phyloP scores from a whole-genome alignment of 2,329 filamentous ascomycete genomes.

The Penicillium sp. region DNA sequence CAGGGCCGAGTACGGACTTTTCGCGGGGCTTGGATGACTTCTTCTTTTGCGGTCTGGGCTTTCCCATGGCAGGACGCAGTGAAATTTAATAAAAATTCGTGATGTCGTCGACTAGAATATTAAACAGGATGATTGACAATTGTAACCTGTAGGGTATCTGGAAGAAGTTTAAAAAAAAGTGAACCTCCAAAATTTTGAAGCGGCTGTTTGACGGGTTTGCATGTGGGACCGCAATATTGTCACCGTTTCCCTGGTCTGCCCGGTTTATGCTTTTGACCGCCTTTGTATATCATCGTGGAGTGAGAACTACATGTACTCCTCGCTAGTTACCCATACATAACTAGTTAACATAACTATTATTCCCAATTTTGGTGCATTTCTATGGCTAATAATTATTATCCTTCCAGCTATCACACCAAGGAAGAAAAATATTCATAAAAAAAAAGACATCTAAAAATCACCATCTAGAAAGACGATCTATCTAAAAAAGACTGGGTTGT shows the following conservation, averaged over 20 bases:
- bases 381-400: background rate
- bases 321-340: too few relatives aligned
- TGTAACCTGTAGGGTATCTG: slow-evolving; percentile 8
- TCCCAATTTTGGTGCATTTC: background rate
- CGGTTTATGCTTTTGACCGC: background rate
- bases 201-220: slow-evolving; percentile 45
- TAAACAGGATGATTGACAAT: background rate
- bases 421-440: background rate
- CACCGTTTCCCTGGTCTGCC: background rate
- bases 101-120: background rate
- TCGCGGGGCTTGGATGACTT: slow-evolving; percentile 42
- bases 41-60: slow-evolving; percentile 52
- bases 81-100: background rate
- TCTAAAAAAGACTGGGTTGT: too few relatives aligned
- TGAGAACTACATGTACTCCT: too few relatives aligned
- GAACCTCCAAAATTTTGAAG: slow-evolving; percentile 33
- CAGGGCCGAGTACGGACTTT: slow-evolving; percentile 47
- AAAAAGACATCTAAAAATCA: background rate
- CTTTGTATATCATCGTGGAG: background rate
- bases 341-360: too few relatives aligned
- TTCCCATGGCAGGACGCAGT: slow-evolving; percentile 47
- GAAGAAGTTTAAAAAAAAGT: slow-evolving; percentile 19
- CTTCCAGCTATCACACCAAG: background rate
- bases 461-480: background rate
- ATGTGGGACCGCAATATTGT: slow-evolving; percentile 34